Base-by-base conservation (phyloP, 352 stramenopile genomes). In the Phytopythium vexans region DNA sequence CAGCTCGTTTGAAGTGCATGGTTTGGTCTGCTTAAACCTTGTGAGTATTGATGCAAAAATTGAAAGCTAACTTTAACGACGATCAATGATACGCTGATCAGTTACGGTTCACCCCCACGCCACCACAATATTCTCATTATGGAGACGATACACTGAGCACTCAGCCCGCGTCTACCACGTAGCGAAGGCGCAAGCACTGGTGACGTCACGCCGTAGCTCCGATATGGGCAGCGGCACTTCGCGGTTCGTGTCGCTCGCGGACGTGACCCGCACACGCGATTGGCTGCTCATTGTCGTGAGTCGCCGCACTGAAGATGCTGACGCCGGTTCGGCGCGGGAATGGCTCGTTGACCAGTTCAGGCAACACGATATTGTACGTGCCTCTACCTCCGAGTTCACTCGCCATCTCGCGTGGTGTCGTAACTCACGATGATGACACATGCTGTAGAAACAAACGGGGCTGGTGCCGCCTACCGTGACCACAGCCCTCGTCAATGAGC, bases 221-320 rank as follows among this genome's bases (percentile, higher is more conserved):
- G 9, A 3, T 35, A 80, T 77, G 67, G 67, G 67, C 1, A 59
- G 65, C 27, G 49, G 44, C 8, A 52, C 41, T 46, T 77, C 70
- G 44, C 62, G 59, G 31, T 56, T 48, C 42, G 58, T 73, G 42
- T 65, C 67, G 9, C 58, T 73, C 21, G 31, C 53, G 0, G 66
- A 68, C 52, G 56, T 64, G 6, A 62, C 49, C 38, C 56, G 52
- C 1, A 61, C 63, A 3, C 64, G 70, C 40, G 66, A 74, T n/a
- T 55, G 60, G 37, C 70, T 79, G 35, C 35, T 79, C n/a, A 50
- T 79, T 4, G 47, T 52, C 1, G 56, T 79, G 3, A 31, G 58
- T 11, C 52, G 34, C n/a, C 63, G 58, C 41, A 68, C 59, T 4
- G 49, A 45, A 41, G 37, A 52, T 9, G 27, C 40, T 8, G n/a